These are phyloP conservation scores for Hemisphaericaspora subhashii DNA, from an alignment of 1,139 yeast species.

Conservation along the genomic window DNA sequence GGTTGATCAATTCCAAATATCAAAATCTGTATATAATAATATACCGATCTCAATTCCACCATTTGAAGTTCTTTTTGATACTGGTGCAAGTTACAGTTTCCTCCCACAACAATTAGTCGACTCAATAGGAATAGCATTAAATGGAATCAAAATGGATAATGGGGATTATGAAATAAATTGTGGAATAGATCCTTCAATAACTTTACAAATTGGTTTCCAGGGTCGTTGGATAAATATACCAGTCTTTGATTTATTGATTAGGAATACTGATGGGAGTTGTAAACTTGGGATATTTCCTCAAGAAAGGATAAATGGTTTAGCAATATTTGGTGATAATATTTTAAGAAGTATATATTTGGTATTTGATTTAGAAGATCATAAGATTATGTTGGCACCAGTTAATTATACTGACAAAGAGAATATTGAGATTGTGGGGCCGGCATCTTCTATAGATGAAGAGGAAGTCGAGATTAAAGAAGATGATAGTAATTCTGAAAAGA, in stretches of 20 bases:
- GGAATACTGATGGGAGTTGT: neutral
- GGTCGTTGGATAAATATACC: constrained; percentile 31
- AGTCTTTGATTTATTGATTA: constrained; percentile 18
- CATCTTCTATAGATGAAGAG: neutral
- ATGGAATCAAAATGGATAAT: constrained; percentile 14
- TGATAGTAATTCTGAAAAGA: neutral
- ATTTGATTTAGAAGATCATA: constrained; percentile 38
- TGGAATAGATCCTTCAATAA: constrained; percentile 8
- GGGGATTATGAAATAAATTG: constrained; percentile 22
- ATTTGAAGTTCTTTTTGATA: constrained; percentile 42
- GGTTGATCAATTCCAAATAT: no score
- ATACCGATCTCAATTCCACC: no score
- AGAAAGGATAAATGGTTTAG: constrained; percentile 10
- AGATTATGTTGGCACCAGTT: constrained; percentile 39
- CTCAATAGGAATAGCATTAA: constrained; percentile 35
- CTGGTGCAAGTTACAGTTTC: constrained; percentile 65
- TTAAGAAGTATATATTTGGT: constrained; percentile 39
- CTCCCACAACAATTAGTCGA: constrained; percentile 45
- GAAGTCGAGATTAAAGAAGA: no score
- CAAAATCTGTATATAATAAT: no score
- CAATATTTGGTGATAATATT: constrained; percentile 37
- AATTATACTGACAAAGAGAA: constrained; percentile 24
- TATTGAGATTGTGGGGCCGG: constrained; percentile 5
- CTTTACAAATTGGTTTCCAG: constrained; percentile 30
- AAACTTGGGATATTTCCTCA: constrained; percentile 8